A percentile compares a stretch with the other conserved stretches of the same genome.
phyloP scores from a whole-genome alignment of 2,329 filamentous ascomycete genomes.

The Septoria linicola region DNA sequence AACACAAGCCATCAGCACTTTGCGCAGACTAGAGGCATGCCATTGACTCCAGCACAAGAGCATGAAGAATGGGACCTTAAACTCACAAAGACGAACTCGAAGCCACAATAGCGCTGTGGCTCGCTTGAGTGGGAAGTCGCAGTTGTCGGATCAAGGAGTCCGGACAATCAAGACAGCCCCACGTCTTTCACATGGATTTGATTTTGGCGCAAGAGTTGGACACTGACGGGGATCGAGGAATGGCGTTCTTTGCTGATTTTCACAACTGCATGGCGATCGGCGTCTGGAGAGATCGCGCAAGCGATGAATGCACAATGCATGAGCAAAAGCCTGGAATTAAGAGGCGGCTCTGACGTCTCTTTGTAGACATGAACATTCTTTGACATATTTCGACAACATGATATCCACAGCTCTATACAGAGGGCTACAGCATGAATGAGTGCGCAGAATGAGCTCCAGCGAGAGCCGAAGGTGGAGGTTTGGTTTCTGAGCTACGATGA shows the following conservation, averaged over 20 bases:
- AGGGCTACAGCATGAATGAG: background rate
- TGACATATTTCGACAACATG: constrained; percentile 13
- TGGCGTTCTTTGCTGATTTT: background rate
- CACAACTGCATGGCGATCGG: constrained; percentile 7
- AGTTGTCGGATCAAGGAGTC: background rate
- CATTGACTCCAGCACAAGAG: constrained; percentile 29
- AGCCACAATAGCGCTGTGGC: constrained; percentile 17
- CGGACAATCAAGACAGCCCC: background rate
- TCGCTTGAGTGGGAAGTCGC: constrained; percentile 9
- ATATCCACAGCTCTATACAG: background rate
- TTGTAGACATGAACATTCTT: background rate
- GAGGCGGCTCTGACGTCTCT: background rate
- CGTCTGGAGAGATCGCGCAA: constrained; percentile 1
- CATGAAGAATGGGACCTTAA: constrained; percentile 27
- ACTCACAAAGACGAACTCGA: constrained; percentile 21
- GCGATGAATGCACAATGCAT: background rate
- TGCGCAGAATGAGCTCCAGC: background rate
- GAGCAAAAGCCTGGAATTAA: background rate
- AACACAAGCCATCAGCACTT: constrained; percentile 5
- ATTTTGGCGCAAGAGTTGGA: background rate
- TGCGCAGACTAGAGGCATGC: constrained; percentile 7
- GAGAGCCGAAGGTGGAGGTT: background rate
- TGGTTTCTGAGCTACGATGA: too few relatives aligned
- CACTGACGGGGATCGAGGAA: background rate
- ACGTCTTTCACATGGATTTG: constrained; percentile 9